Evolutionary conservation across 164 flowering plant genomes (phyloP).

Genomic region (Tetracentron sinense): DNA sequence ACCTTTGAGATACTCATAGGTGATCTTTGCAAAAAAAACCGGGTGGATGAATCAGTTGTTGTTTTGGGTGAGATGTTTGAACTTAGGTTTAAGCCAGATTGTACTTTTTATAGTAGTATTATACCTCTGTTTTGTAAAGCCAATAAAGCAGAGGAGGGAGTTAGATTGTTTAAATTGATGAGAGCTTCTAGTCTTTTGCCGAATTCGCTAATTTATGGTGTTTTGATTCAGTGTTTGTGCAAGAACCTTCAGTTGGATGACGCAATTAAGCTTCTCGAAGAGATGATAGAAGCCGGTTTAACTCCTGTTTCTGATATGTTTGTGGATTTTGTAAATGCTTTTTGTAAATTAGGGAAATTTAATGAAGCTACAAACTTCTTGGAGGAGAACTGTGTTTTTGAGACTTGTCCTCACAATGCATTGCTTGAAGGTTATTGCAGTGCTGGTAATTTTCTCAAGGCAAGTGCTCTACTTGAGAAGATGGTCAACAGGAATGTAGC

Average conservation of each 20-base stretch:
- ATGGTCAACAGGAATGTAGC: conserved; percentile 40
- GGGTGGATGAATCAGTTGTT: conserved; percentile 37
- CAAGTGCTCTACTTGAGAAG: conserved; percentile 33
- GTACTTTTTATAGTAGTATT: conserved; percentile 29
- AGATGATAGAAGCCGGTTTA: conserved; percentile 34
- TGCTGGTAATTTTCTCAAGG: conserved; percentile 31
- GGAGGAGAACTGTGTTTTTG: conserved; percentile 36
- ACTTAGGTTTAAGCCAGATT: conserved; percentile 27
- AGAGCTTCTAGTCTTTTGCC: conserved; percentile 37
- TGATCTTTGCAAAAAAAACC: conserved; percentile 33
- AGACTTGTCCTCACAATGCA: conserved; percentile 36
- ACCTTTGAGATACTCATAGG: conserved; percentile 51
- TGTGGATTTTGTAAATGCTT: conserved; percentile 36
- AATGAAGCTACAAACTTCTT: conserved; percentile 36
- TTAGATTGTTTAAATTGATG: conserved; percentile 47
- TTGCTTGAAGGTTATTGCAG: conserved; percentile 54
- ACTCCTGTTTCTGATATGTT: conserved; percentile 24
- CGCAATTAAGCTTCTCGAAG: conserved; percentile 34
- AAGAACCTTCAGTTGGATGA: conserved; percentile 39
- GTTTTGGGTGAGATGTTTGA: conserved; percentile 45
- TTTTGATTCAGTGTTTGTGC: conserved; percentile 43
- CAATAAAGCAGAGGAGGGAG: conserved; percentile 32
- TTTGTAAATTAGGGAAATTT: conserved; percentile 39
- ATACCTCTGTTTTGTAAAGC: conserved; percentile 48
- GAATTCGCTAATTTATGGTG: conserved; percentile 25